Evolutionary conservation across 164 flowering plant species (phyloP), one percentile per base, ranked within the genome.

Genomic region (Sedum album): DNA sequence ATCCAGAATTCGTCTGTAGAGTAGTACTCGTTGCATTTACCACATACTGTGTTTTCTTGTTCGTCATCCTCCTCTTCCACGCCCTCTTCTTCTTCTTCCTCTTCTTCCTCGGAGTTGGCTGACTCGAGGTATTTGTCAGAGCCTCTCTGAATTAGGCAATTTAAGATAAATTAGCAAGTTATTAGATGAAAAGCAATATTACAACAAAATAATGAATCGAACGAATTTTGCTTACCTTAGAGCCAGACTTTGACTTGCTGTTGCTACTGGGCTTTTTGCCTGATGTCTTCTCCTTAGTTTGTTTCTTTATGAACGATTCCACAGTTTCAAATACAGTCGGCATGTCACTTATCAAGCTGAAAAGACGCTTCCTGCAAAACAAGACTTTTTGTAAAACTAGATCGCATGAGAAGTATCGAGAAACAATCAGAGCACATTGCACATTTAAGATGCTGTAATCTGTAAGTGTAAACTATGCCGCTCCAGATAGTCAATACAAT

Each of bases 321-420:
- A 86, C 87, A 66, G 84, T 79, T 77, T 90, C 96, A 75, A 83
- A 88, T 68, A 90, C 75, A 21, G 89, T 86, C 10, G 93, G 96
- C 41, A 88, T 81, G 42, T 90, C 96, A 72, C 88, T 88, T 69
- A 90, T 85, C 93, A 88, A 85, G 74, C 78, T 81, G 70, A 90
- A 90, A 39, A 90, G 93, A 77, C 80, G 86, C 80, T 80, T 86
- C 88, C 96, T 90, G 89, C 39, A 66, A 39, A 17, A 46, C 11
- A 64, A 46, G 60, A 26, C 41, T 0, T 44, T 11, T 20, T 31
- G 25, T 35, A 20, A 17, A 66, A 60, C 51, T 25, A 53, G 44
- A 66, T 60, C 1, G 2, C 1, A n/a, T n/a, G 38, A 35, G 38
- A 3, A 35, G 7, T 35, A 35, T 3, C 48, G 2, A 44, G 48